Percentiles rank a stretch among this genome's conserved stretches.
Conservation (phyloP, 495 filamentous ascomycete genomes). For the Daldinia vernicosa region DNA sequence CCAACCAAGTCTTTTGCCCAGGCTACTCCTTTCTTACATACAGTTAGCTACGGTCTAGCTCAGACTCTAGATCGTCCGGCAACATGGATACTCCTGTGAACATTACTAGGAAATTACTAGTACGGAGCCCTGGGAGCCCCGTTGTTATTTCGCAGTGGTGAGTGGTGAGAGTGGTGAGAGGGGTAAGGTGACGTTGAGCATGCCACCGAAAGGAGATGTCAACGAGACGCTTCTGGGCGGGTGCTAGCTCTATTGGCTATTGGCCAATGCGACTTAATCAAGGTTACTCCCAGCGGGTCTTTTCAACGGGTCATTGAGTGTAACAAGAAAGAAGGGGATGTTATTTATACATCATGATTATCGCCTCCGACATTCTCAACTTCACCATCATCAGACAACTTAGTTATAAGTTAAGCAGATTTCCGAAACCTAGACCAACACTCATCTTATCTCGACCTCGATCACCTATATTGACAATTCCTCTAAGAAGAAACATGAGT, state of each 20-base stretch:
- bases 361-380: neutral
- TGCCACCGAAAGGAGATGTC: slow-evolving; percentile 14
- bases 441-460: neutral
- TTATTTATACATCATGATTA: slow-evolving; percentile 1
- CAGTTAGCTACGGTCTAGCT: slow-evolving; percentile 11
- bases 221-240: slow-evolving; percentile 20
- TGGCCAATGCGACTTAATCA: neutral
- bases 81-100: slow-evolving; percentile 14
- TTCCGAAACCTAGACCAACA: neutral
- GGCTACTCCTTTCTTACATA: slow-evolving; percentile 25
- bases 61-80: slow-evolving; percentile 31
- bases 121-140: neutral
- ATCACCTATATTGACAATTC: neutral
- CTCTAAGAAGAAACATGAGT: slow-evolving; percentile 42
- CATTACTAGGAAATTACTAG: slow-evolving; percentile 4
- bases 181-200: slow-evolving; percentile 43
- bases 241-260: slow-evolving; percentile 16
- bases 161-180: slow-evolving; percentile 42
- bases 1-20: slow-evolving; percentile 12
- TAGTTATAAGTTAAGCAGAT: slow-evolving; percentile 7
- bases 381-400: neutral
- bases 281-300: neutral
- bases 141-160: slow-evolving; percentile 22
- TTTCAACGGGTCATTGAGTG: neutral
- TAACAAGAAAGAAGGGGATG: neutral